phyloP scores from a whole-genome alignment of 164 flowering plant genomes.

The Platanus orientalis region DNA sequence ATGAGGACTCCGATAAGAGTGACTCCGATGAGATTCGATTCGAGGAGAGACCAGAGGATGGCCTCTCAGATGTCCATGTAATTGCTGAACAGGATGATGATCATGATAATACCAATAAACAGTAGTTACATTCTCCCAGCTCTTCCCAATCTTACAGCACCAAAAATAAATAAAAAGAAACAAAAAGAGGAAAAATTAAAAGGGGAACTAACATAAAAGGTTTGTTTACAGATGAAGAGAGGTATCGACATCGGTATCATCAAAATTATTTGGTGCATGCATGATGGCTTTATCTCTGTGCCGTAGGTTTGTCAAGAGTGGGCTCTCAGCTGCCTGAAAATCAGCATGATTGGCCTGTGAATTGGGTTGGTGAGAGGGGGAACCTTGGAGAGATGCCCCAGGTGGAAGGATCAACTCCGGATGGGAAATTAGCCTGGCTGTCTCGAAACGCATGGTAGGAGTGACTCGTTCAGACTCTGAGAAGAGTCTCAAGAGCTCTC shows the following conservation, averaged over 20 bases:
- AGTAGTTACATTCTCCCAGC: conserved; percentile 24
- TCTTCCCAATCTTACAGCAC: conserved; percentile 19
- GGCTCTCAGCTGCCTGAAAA: conserved; percentile 15
- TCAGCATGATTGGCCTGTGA: conserved; percentile 11
- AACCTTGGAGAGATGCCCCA: conserved; percentile 12
- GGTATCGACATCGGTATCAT: conserved; percentile 53
- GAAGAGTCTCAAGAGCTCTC: conserved; percentile 34
- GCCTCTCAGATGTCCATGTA: conserved; percentile 29
- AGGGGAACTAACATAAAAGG: conserved; percentile 17
- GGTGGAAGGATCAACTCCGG: conserved; percentile 24
- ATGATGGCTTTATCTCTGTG: conserved; percentile 16
- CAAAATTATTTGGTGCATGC: conserved; percentile 16
- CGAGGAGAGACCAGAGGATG: conserved; percentile 30
- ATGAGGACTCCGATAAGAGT: conserved; percentile 12
- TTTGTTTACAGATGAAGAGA: conserved; percentile 59
- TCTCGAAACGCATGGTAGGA: conserved; percentile 13
- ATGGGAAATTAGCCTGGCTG: conserved; percentile 22
- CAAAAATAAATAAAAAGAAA: conserved; percentile 13
- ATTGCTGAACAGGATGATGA: conserved; percentile 32
- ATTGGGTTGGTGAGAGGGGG: conserved; percentile 11
- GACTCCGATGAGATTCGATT: conserved; percentile 19
- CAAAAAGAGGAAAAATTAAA: background rate
- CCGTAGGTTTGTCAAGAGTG: conserved; percentile 18
- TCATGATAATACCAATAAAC: conserved; percentile 23
- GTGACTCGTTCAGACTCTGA: conserved; percentile 28